Percentiles rank a stretch among this genome's conserved stretches.
Conservation (phyloP, 2,329 filamentous ascomycete genomes). For the Pseudocercospora eumusae region DNA sequence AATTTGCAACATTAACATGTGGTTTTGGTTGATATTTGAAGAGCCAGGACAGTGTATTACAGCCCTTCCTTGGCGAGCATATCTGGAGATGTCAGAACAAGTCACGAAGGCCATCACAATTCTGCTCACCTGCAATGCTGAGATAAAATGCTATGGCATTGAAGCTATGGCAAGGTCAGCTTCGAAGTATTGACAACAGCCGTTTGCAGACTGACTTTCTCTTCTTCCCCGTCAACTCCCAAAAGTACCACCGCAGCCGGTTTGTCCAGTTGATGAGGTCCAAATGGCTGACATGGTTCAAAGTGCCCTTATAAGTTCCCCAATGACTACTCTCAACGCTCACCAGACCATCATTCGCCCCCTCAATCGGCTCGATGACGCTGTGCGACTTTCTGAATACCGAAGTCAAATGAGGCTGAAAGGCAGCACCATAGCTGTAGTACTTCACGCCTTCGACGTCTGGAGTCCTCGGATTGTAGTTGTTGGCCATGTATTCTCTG, state of each 20-base stretch:
- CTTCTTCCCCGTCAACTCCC: conserved; percentile 57
- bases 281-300: conserved; percentile 64
- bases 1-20: too few relatives aligned
- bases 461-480: conserved; percentile 62
- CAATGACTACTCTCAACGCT: conserved; percentile 63
- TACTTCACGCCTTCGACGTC: conserved; percentile 59
- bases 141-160: conserved; percentile 66
- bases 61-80: conserved; percentile 46
- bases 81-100: conserved; percentile 30
- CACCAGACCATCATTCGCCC: conserved; percentile 64
- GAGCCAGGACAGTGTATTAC: conserved; percentile 22
- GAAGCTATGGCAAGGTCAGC: conserved; percentile 49
- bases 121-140: conserved; percentile 61
- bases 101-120: background rate
- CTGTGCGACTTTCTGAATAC: conserved; percentile 60
- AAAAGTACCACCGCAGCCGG: conserved; percentile 60
- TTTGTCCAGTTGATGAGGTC: conserved; percentile 70
- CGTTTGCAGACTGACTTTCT: conserved; percentile 47
- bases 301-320: conserved; percentile 64
- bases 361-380: conserved; percentile 57
- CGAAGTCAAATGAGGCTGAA: conserved; percentile 58
- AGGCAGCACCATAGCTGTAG: conserved; percentile 63
- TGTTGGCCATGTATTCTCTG: conserved; percentile 57
- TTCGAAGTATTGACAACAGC: background rate
- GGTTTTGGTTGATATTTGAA: too few relatives aligned